Evolutionary conservation across 108 stramenopile genomes (phyloP).

Genomic region (Nannochloropsis gaditana): DNA sequence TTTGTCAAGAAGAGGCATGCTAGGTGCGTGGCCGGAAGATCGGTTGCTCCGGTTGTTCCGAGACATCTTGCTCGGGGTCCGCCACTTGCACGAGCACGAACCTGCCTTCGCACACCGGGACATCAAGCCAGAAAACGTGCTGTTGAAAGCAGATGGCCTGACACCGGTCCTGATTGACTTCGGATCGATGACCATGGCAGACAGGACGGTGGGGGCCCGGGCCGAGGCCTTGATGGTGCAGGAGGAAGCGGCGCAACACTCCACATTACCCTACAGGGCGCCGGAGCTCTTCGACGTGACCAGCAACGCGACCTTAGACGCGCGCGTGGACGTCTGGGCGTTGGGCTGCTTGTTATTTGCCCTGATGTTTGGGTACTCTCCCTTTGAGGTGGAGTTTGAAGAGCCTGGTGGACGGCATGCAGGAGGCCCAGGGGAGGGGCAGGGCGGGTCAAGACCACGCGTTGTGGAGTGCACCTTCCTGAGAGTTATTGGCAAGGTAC

Average conservation of each 20-base stretch:
- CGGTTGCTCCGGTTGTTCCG: constrained; percentile 32
- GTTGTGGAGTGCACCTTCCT: constrained; percentile 48
- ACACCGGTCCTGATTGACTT: constrained; percentile 49
- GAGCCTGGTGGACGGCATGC: neutral
- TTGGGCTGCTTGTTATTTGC: constrained; percentile 50
- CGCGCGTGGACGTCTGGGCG: constrained; percentile 49
- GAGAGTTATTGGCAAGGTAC: constrained; percentile 40
- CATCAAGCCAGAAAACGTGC: constrained; percentile 63
- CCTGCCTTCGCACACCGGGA: constrained; percentile 50
- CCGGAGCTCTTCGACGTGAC: constrained; percentile 55
- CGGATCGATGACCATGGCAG: constrained; percentile 34
- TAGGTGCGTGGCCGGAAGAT: neutral
- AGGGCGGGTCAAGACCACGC: constrained; percentile 16
- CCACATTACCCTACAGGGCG: constrained; percentile 46
- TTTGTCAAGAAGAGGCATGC: constrained; percentile 26
- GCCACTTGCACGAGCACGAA: constrained; percentile 36
- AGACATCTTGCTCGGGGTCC: constrained; percentile 39
- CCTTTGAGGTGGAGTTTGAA: constrained; percentile 51
- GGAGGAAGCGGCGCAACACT: constrained; percentile 50
- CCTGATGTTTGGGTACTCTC: constrained; percentile 44
- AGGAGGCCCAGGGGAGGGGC: neutral
- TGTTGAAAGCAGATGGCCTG: constrained; percentile 42
- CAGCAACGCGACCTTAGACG: constrained; percentile 39
- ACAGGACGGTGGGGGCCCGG: constrained; percentile 26
- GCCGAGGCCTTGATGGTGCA: constrained; percentile 46